Evolutionary conservation across 257 asterid genomes (phyloP), one percentile per base, ranked within the genome.

Genomic region (Jacaranda mimosifolia): DNA sequence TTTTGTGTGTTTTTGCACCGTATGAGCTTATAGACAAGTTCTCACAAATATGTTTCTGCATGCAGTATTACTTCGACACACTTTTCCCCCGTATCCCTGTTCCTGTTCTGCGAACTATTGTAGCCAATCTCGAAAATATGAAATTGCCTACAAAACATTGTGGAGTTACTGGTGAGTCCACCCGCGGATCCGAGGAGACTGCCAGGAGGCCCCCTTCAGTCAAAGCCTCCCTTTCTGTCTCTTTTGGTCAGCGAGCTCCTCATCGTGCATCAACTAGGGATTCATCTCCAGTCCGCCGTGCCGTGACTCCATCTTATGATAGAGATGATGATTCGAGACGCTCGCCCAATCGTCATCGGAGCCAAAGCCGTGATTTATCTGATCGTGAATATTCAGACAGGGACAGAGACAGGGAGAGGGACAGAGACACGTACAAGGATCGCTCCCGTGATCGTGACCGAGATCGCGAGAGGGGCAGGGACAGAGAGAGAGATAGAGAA

Each of bases 191-290:
- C 3, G 98, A 93, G 68, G 99, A 93, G 86, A 89, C 97, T 64
- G 92, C 98, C 26, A 86, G 99, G 63, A 89, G 98, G 66, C 99
- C 99, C 32, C 99, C 99, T 73, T 93, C 99, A 7, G 99, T 96
- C 66, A 96, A 96, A 85, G 99, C 99, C 49, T 80, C 99, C 67
- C 98, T 96, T 26, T 96, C 99, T 7, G 99, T 93, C 73, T 96
- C 99, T n/a, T 96, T 96, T 77, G 97, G 99, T 75, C 99, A 91
- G 81, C 97, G 98, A 7, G 98, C 98, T 73, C 99, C 98, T 63
- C 99, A 96, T 78, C 99, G 99, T 78, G 94, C 98, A 73, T 91
- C 98, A 26, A 96, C 99, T 26, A 85, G 99, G 85, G 99, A 88
- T 79, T 96, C 98, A 26, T 96, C 99, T 76, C 97, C 99, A 9